Conservation (phyloP, 176 grass and related monocot genomes). For the Juncus inflexus region DNA sequence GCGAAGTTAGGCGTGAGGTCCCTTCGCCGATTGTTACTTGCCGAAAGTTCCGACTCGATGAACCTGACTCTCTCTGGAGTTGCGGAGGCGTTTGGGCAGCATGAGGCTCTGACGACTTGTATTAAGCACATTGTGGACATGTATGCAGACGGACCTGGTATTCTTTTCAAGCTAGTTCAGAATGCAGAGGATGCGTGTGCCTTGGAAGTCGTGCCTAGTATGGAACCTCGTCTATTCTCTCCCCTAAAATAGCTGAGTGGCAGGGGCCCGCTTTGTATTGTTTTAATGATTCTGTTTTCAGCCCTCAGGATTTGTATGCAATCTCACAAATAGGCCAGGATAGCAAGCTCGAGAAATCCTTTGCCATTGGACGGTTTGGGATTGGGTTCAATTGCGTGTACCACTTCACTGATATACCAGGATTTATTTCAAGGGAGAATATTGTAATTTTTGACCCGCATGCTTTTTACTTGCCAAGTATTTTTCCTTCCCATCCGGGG, state of each 20-base stretch:
- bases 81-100: constrained; percentile 96
- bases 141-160: constrained; percentile 97
- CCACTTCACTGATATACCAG: constrained; percentile 98
- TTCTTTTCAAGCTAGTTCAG: constrained; percentile 97
- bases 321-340: constrained; percentile 97
- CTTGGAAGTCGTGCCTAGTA: constrained; percentile 91
- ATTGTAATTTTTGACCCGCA: constrained; percentile 99
- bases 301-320: constrained; percentile 90
- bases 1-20: constrained; percentile 91
- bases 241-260: constrained; percentile 99
- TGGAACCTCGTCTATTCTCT: constrained; percentile 95
- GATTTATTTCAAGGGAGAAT: constrained; percentile 96
- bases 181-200: constrained; percentile 97
- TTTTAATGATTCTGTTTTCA: constrained; percentile 95
- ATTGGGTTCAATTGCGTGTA: constrained; percentile 99
- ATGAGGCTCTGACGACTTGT: constrained; percentile 94
- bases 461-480: constrained; percentile 88
- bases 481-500: constrained; percentile 94
- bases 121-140: constrained; percentile 97
- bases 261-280: constrained; percentile 96
- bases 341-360: constrained; percentile 95
- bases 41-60: constrained; percentile 98
- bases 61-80: constrained; percentile 95
- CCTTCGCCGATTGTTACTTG: constrained; percentile 87
- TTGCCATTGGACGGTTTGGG: constrained; percentile 94